Percentiles rank a stretch among this genome's conserved stretches.
These are phyloP conservation scores for Meira miltonrushii DNA, from an alignment of 1,284 basidiomycete species.

Conservation along the genomic window DNA sequence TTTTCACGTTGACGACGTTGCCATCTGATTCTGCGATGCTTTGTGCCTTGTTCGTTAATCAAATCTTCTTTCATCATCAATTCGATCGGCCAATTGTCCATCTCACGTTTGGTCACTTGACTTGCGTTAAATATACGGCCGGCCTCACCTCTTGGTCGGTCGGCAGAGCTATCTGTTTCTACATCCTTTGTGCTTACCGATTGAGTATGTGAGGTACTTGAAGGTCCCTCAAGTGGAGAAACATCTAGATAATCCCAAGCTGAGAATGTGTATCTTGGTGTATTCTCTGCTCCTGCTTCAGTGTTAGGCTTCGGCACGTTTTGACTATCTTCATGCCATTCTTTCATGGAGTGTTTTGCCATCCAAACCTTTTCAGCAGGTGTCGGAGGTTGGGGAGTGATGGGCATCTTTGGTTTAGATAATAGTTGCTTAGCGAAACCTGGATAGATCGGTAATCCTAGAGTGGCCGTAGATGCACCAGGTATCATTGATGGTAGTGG, in stretches of 20 bases:
- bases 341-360: not conserved
- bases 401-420: constrained; percentile 27
- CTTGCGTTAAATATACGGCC: no score
- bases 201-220: not conserved
- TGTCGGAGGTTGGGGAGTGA: constrained; percentile 44
- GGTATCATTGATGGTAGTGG: no score
- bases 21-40: constrained; percentile 45
- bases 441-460: constrained; percentile 3
- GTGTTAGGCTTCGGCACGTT: constrained; percentile 22
- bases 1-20: constrained; percentile 23
- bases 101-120: constrained; percentile 25
- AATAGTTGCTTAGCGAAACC: constrained; percentile 12
- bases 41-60: constrained; percentile 40
- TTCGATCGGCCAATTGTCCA: constrained; percentile 49
- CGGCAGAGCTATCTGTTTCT: not conserved
- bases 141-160: no score
- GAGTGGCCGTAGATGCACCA: no score
- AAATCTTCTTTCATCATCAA: constrained; percentile 47
- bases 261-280: constrained; percentile 24
- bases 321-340: constrained; percentile 16
- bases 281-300: constrained; percentile 1
- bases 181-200: not conserved
- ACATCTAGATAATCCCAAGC: constrained; percentile 46
- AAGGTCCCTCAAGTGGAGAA: constrained; percentile 41
- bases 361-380: constrained; percentile 20